phyloP scores from a whole-genome alignment of 306 rosid species.

The Trichosanthes cucumerina region DNA sequence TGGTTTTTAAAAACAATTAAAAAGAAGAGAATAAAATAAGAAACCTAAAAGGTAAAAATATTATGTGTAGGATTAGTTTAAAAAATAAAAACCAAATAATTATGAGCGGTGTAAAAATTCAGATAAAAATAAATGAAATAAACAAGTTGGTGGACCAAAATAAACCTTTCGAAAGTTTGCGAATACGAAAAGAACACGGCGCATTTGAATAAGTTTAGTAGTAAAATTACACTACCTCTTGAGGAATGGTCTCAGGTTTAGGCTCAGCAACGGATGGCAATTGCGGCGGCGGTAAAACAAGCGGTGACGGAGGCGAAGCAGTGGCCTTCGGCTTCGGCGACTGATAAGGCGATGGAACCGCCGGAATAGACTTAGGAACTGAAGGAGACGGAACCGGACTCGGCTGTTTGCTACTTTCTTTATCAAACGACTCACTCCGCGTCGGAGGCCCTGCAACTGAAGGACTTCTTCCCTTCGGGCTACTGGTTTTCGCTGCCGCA shows the following conservation, averaged over 20 bases:
- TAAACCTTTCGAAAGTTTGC: not conserved
- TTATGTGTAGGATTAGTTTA: no score
- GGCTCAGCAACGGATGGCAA: not conserved
- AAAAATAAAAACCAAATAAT: no score
- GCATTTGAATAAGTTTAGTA: not conserved
- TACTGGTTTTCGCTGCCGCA: not conserved
- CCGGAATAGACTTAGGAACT: not conserved
- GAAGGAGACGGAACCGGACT: not conserved
- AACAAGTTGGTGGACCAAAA: no score
- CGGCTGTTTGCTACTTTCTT: not conserved
- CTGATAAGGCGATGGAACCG: not conserved
- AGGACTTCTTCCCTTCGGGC: not conserved
- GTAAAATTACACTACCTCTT: slow-evolving; percentile 16
- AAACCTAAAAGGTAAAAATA: no score
- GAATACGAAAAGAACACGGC: not conserved
- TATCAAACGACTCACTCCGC: not conserved
- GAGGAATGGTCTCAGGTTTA: not conserved
- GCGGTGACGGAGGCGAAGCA: not conserved
- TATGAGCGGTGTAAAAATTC: no score
- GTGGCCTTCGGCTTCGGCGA: not conserved
- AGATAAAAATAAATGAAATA: no score
- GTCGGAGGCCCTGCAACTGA: not conserved
- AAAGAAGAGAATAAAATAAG: no score
- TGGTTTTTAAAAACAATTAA: no score
- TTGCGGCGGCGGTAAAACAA: slow-evolving; percentile 11